Evolutionary conservation across 2,329 filamentous ascomycete species (phyloP), one percentile per base, ranked within the genome.

Genomic region (Penicillium sclerotigenum): DNA sequence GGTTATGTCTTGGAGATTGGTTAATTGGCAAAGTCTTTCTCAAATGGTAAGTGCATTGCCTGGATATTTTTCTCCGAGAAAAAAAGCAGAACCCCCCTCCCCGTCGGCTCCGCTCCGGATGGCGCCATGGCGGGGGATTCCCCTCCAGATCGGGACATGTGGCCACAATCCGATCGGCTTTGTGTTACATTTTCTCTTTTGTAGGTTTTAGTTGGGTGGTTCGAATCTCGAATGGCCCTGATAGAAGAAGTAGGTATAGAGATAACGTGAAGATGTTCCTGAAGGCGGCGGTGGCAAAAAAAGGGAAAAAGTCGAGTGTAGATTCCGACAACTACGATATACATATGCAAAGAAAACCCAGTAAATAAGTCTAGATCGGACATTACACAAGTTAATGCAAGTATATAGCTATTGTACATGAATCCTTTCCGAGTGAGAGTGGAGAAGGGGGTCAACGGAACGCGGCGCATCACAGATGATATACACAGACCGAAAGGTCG

Each of bases 321-420:
- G 9, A 13, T n/a, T 33, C 29, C 43, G 9, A 33, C 5, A 13
- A 24, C n/a, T 52, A 52, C 41, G 42, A 42, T 18, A 22, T 28
- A 28, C 26, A 34, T 26, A 9, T 38, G 38, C 36, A 9, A 55
- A 51, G 29, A 45, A 46, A 3, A 14, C 13, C 20, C 8, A 14
- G 45, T 22, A 47, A 29, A 50, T 41, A 5, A 33, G 24, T 33
- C 37, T 20, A 52, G 40, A 52, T 31, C 47, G 34, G 49, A 55
- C 38, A 61, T 63, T 57, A 49, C 43, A 58, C 42, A 62, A 62
- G 51, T 48, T 33, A 54, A 57, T 64, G 58, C 59, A 63, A 63
- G 47, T 62, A 61, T 63, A 61, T 58, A 65, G 51, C 49, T 66
- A 65, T 66, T 57, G 59, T 67, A 66, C 64, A 66, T 59, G 34